Evolutionary conservation across 164 flowering plant genomes (phyloP).

Genomic region (Akebia trifoliata): DNA sequence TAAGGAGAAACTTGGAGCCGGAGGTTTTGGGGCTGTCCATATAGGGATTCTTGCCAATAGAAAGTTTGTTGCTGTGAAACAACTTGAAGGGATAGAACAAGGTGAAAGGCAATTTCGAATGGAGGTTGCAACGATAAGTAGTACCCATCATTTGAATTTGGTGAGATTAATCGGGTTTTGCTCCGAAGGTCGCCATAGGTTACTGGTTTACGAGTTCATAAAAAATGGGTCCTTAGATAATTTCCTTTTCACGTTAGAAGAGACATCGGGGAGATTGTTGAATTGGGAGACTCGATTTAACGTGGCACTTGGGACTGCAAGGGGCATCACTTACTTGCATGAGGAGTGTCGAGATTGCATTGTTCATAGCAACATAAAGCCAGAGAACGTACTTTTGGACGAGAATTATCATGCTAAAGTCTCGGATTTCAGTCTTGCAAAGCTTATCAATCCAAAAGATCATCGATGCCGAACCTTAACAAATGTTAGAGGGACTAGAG

Average conservation of each 20-base stretch:
- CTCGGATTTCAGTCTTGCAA: slow-evolving; percentile 24
- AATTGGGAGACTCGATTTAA: slow-evolving; percentile 19
- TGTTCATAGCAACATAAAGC: slow-evolving; percentile 23
- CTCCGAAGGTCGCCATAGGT: slow-evolving; percentile 39
- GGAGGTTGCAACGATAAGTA: slow-evolving; percentile 42
- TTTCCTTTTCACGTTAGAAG: slow-evolving; percentile 22
- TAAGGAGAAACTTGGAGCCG: slow-evolving; percentile 35
- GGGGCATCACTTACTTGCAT: slow-evolving; percentile 22
- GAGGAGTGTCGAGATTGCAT: slow-evolving; percentile 29
- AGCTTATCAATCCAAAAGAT: slow-evolving; percentile 21
- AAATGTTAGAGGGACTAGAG: slow-evolving; percentile 25
- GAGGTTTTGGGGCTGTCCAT: slow-evolving; percentile 35
- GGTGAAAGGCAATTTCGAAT: slow-evolving; percentile 39
- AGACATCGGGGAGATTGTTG: slow-evolving; percentile 15
- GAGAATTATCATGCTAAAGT: slow-evolving; percentile 22
- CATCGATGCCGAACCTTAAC: slow-evolving; percentile 20
- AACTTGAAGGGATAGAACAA: slow-evolving; percentile 41
- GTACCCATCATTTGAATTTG: slow-evolving; percentile 39
- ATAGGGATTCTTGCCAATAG: slow-evolving; percentile 29
- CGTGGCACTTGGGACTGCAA: slow-evolving; percentile 22
- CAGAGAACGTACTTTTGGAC: slow-evolving; percentile 26
- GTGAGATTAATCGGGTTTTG: slow-evolving; percentile 39
- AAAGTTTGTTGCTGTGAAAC: slow-evolving; percentile 34
- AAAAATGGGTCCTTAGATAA: slow-evolving; percentile 32
- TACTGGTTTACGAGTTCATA: slow-evolving; percentile 41